Percentiles rank a stretch among this genome's conserved stretches.
Evolutionary conservation across 2,329 filamentous ascomycete species (phyloP).

Genomic region (Apiospora malaysiana): DNA sequence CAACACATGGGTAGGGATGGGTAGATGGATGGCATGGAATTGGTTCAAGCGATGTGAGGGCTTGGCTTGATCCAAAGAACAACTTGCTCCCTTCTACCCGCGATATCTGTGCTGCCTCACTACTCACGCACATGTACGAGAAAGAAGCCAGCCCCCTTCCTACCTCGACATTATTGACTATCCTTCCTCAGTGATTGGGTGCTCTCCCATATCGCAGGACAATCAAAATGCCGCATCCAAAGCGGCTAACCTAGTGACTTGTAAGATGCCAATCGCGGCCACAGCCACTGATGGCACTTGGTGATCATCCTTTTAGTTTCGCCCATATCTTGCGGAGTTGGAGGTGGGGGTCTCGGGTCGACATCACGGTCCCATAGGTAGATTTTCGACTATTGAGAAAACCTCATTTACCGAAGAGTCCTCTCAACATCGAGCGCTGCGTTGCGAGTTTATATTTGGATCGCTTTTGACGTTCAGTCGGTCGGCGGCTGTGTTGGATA

Average conservation of each 20-base stretch:
- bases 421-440: background rate
- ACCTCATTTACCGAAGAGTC: background rate
- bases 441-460: background rate
- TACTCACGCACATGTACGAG: background rate
- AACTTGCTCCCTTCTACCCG: background rate
- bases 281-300: constrained; percentile 6
- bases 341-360: constrained; percentile 3
- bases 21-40: background rate
- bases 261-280: constrained; percentile 6
- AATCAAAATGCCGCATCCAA: constrained; percentile 11
- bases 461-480: background rate
- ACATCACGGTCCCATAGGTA: background rate
- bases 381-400: background rate
- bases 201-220: background rate
- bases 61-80: background rate
- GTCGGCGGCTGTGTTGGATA: background rate
- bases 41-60: background rate
- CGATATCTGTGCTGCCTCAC: background rate
- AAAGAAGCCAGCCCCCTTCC: background rate
- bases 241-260: background rate
- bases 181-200: background rate
- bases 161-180: background rate
- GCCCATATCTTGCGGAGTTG: background rate
- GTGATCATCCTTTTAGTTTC: constrained; percentile 5
- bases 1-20: constrained; percentile 2